Base-by-base conservation (phyloP, 164 flowering plant genomes). In the Kalanchoe fedtschenkoi region DNA sequence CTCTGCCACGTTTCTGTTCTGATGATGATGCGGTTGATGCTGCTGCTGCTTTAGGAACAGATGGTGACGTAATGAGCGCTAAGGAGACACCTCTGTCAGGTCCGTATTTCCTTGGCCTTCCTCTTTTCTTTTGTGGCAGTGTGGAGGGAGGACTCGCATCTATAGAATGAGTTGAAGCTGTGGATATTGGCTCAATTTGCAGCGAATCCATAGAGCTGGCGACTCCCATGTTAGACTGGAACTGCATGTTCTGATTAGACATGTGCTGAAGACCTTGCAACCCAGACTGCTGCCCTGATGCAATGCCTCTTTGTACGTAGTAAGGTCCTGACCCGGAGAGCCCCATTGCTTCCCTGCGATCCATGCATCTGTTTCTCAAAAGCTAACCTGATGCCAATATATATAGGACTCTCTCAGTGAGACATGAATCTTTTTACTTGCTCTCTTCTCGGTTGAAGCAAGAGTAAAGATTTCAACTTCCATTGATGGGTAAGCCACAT, bases 71-170 rank as follows among this genome's bases (percentile, higher is more conserved):
- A 26, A 88, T 76, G 59, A 89, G 71, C 41, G 82, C 87, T 68
- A 86, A 65, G 1, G 92, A 78, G 3, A 83, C 85, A 6, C 67
- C 58, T 33, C 89, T 83, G 61, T 85, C 93, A 11, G 83, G 81
- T 41, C 93, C 97, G 58, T 91, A 91, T 64, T 91, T 91, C 53
- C 97, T 65, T 2, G 97, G 97, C 68, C 97, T 82, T 32, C 97
- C 97, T 56, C 97, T 79, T 63, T 85, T 91, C 70, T 93, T 76
- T 5, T 65, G 64, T 6, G 76, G 72, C 70, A 75, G 46, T 16
- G 61, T 66, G n/a, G 79, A 33, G 6, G 80, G 66, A 28, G 75
- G 69, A 41, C 77, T 76, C 13, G 66, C 70, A 69, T 71, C 77
- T 55, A 72, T 74, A 24, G 80, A 77, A 72, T 80, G 84, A 65